Conservation (phyloP, 768 basidiomycete genomes). For the Suillus subalutaceus region DNA sequence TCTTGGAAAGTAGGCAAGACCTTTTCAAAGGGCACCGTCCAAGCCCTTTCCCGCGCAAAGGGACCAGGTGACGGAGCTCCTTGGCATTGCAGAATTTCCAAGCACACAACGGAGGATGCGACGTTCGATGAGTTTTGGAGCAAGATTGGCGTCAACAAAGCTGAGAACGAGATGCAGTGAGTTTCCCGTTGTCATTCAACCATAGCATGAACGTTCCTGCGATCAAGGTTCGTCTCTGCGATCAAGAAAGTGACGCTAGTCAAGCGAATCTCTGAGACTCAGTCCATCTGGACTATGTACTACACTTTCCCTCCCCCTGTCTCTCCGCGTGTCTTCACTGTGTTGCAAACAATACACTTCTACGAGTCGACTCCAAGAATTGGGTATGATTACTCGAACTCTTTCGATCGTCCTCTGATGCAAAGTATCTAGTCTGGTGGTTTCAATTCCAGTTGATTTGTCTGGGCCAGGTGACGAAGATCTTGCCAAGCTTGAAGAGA, state of each 20-base stretch:
- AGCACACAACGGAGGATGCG: slow-evolving; percentile 64
- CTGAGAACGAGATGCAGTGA: slow-evolving; percentile 70
- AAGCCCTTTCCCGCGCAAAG: slow-evolving; percentile 57
- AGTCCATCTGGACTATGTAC: slow-evolving; percentile 70
- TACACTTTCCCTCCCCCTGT: slow-evolving; percentile 75
- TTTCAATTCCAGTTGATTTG: slow-evolving; percentile 74
- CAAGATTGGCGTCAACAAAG: slow-evolving; percentile 66
- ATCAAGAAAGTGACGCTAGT: slow-evolving; percentile 66
- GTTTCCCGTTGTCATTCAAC: slow-evolving; percentile 20
- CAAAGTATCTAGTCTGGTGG: slow-evolving; percentile 31
- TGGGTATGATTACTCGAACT: slow-evolving; percentile 48
- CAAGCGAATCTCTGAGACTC: slow-evolving; percentile 63
- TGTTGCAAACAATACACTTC: slow-evolving; percentile 64
- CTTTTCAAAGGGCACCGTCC: slow-evolving; percentile 54
- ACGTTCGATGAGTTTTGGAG: slow-evolving; percentile 78
- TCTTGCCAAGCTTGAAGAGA: slow-evolving; percentile 62
- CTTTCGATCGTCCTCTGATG: background rate
- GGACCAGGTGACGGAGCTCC: slow-evolving; percentile 55
- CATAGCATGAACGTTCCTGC: slow-evolving; percentile 3
- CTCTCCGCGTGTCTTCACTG: slow-evolving; percentile 76
- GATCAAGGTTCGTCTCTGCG: slow-evolving; percentile 62
- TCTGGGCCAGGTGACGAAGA: slow-evolving; percentile 52
- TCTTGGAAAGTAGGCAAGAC: slow-evolving; percentile 74
- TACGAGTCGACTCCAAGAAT: slow-evolving; percentile 51
- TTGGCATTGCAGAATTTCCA: slow-evolving; percentile 73